A percentile compares a stretch with the other conserved stretches of the same genome.
These are phyloP conservation scores for Helianthus tuberosus DNA, from an alignment of 129 eudicot species.

Conservation along the genomic window DNA sequence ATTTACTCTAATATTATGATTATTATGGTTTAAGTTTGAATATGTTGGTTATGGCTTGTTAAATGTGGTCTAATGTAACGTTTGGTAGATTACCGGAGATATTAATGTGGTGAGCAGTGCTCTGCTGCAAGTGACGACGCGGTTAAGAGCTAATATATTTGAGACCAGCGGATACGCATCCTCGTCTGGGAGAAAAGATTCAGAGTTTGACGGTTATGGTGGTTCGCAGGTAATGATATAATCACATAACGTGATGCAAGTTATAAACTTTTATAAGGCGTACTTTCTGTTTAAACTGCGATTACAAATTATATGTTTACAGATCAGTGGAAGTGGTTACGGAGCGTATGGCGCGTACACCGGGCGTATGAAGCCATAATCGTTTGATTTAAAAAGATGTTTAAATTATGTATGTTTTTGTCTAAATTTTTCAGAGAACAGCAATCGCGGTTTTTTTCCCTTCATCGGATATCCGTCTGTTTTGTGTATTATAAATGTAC, in stretches of 20 bases:
- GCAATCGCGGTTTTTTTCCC: slow-evolving; percentile 16
- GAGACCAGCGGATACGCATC: slow-evolving; percentile 65
- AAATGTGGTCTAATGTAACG: neutral
- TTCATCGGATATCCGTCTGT: neutral
- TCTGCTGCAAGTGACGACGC: slow-evolving; percentile 68
- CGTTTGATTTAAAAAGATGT: neutral
- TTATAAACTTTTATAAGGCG: neutral
- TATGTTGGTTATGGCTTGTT: slow-evolving; percentile 7
- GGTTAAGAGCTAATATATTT: slow-evolving; percentile 70
- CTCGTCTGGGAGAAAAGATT: slow-evolving; percentile 16
- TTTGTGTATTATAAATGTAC: neutral
- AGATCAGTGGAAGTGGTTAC: slow-evolving; percentile 62
- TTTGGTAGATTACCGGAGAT: slow-evolving; percentile 80
- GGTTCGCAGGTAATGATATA: slow-evolving; percentile 27
- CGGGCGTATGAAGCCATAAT: slow-evolving; percentile 36
- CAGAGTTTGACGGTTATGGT: slow-evolving; percentile 38
- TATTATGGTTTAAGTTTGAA: neutral
- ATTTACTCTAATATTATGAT: no score
- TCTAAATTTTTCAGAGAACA: no score
- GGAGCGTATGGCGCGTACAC: slow-evolving; percentile 71
- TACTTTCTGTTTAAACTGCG: neutral
- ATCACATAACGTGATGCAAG: neutral
- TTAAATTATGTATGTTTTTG: neutral
- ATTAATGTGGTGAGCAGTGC: slow-evolving; percentile 61
- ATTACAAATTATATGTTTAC: slow-evolving; percentile 1